Evolutionary conservation across 495 filamentous ascomycete species (phyloP).

Genomic region (Penicillium cosmopolitanum): DNA sequence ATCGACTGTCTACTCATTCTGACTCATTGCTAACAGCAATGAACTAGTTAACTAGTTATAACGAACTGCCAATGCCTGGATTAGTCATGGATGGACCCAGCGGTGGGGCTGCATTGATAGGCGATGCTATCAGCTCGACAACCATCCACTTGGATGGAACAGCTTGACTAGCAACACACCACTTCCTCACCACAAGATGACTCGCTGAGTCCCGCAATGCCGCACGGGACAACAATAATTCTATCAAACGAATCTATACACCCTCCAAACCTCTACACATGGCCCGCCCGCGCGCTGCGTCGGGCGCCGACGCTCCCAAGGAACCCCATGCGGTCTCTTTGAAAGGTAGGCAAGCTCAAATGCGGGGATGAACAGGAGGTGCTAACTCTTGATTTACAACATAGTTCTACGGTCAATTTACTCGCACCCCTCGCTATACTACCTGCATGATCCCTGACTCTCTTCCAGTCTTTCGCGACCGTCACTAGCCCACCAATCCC

Average conservation of each 20-base stretch:
- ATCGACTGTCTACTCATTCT: not conserved
- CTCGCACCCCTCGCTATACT: not conserved
- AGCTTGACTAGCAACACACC: not conserved
- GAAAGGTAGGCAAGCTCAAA: slow-evolving; percentile 59
- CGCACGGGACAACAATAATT: not conserved
- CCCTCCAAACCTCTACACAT: slow-evolving; percentile 23
- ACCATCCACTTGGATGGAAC: not conserved
- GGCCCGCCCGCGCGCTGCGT: slow-evolving; percentile 50
- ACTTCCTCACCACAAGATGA: slow-evolving; percentile 13
- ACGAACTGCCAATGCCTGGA: not conserved
- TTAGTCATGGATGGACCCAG: not conserved
- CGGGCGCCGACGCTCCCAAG: slow-evolving; percentile 62
- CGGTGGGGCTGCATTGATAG: no score
- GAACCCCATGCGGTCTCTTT: slow-evolving; percentile 85
- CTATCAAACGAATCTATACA: not conserved
- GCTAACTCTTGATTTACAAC: slow-evolving; percentile 8
- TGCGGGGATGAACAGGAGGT: not conserved
- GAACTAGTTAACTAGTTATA: no score
- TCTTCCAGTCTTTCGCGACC: slow-evolving; percentile 56
- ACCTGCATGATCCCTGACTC: slow-evolving; percentile 18
- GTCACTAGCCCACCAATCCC: slow-evolving; percentile 58
- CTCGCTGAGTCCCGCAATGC: slow-evolving; percentile 17
- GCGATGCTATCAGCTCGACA: slow-evolving; percentile 17
- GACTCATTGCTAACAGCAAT: not conserved
- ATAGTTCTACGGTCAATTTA: slow-evolving; percentile 48